Conservation (phyloP, 192 early-diverging fungal genomes). For the Rhizophagus clarus region DNA sequence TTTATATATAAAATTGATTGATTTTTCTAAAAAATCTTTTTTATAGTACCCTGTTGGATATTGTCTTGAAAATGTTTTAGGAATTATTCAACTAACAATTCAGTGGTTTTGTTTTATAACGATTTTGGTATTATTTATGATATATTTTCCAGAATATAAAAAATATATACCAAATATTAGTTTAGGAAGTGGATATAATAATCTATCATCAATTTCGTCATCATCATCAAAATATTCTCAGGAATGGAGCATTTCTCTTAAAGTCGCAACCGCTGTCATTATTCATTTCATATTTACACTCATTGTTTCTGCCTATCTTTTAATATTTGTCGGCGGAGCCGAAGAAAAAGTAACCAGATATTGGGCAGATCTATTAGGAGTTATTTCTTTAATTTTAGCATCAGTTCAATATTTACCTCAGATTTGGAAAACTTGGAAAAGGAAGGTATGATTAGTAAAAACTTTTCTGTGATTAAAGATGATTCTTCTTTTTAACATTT, state of each 20-base stretch:
- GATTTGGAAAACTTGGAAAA: constrained; percentile 78
- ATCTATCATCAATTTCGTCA: neutral
- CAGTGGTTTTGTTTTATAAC: constrained; percentile 68
- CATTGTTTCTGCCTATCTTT: constrained; percentile 53
- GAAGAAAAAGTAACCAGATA: constrained; percentile 31
- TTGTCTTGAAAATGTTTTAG: constrained; percentile 65
- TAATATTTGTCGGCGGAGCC: constrained; percentile 50
- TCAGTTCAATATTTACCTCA: constrained; percentile 92
- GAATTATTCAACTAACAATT: constrained; percentile 62
- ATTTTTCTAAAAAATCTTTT: neutral
- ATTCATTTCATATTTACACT: constrained; percentile 57
- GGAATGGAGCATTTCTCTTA: constrained; percentile 57
- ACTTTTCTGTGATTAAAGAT: neutral
- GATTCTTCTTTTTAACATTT: neutral
- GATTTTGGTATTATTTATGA: constrained; percentile 68
- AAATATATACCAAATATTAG: constrained; percentile 22
- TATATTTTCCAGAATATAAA: constrained; percentile 66
- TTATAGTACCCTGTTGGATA: constrained; percentile 23
- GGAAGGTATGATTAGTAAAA: constrained; percentile 53
- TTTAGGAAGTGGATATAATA: constrained; percentile 28
- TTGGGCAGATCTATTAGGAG: constrained; percentile 73
- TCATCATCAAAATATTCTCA: constrained; percentile 36
- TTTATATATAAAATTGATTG: neutral
- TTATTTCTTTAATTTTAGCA: constrained; percentile 70
- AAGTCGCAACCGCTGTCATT: constrained; percentile 52